Evolutionary conservation across 805 yeast genomes (phyloP).

Genomic region (Lipomyces sp.): DNA sequence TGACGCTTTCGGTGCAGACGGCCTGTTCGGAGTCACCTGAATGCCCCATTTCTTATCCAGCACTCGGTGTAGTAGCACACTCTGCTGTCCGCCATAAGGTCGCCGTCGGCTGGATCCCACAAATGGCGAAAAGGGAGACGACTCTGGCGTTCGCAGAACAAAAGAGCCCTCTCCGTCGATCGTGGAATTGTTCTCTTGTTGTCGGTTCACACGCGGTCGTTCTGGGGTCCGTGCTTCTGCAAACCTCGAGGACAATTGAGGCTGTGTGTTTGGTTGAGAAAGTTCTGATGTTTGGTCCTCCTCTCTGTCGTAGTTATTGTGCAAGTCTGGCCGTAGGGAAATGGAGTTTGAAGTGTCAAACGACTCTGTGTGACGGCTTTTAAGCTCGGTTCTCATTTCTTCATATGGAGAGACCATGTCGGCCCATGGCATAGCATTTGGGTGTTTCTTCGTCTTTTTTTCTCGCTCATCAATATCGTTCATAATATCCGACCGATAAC

Average conservation of each 20-base stretch:
- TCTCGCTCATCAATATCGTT: background rate
- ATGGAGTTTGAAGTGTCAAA: conserved; percentile 27
- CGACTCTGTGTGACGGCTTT: background rate
- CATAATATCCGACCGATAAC: conserved; percentile 17
- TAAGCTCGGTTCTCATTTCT: conserved; percentile 27
- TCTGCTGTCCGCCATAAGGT: conserved; percentile 22
- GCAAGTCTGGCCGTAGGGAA: conserved; percentile 14
- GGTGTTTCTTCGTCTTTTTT: background rate
- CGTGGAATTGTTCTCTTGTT: conserved; percentile 36
- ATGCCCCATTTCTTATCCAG: conserved; percentile 46
- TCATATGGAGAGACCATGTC: conserved; percentile 34
- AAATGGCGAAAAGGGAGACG: conserved; percentile 36
- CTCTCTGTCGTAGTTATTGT: conserved; percentile 8
- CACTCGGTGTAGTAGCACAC: conserved; percentile 43
- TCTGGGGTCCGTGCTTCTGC: conserved; percentile 11
- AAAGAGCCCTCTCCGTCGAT: conserved; percentile 26
- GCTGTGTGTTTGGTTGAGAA: conserved; percentile 14
- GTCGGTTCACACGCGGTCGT: conserved; percentile 3
- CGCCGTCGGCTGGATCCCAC: conserved; percentile 25
- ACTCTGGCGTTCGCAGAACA: conserved; percentile 30
- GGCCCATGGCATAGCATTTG: conserved; percentile 28
- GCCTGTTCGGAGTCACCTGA: conserved; percentile 44
- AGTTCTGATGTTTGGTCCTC: conserved; percentile 19
- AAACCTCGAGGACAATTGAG: background rate
- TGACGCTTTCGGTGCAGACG: conserved; percentile 12